Conservation (phyloP, 768 basidiomycete species). For the Ephemerocybe angulata region DNA sequence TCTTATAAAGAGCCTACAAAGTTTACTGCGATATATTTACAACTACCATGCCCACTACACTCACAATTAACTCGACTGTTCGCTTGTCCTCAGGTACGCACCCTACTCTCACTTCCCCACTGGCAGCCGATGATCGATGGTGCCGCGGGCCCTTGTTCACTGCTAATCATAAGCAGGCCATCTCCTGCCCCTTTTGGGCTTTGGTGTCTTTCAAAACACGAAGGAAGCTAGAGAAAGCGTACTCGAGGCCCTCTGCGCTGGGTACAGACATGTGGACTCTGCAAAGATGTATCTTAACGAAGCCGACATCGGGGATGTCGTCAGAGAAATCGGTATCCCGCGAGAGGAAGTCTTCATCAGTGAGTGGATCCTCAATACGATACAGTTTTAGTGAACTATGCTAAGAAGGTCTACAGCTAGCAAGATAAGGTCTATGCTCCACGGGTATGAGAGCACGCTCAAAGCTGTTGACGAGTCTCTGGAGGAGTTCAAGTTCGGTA, state of each 20-base stretch:
- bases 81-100: not conserved
- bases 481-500: constrained; percentile 55
- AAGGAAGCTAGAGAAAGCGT: constrained; percentile 52
- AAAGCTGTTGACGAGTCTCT: constrained; percentile 61
- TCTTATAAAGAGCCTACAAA: no score
- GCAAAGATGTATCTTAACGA: constrained; percentile 71
- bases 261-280: constrained; percentile 76
- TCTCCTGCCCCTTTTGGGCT: constrained; percentile 61
- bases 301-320: constrained; percentile 53
- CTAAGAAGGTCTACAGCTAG: constrained; percentile 44
- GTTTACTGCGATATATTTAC: no score
- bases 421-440: constrained; percentile 55
- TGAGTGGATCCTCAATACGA: constrained; percentile 28
- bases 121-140: not conserved
- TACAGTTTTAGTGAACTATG: not conserved
- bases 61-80: not conserved
- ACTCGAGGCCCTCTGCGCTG: constrained; percentile 57
- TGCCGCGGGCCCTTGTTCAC: not conserved
- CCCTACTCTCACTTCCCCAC: not conserved
- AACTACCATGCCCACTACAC: not conserved
- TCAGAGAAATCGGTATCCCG: constrained; percentile 51
- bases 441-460: constrained; percentile 54
- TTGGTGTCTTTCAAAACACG: constrained; percentile 75
- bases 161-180: no score
- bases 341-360: constrained; percentile 69